Percentiles rank a stretch among this genome's conserved stretches.
Evolutionary conservation across 2,329 filamentous ascomycete species (phyloP).

Genomic region (Penicillium sp.): DNA sequence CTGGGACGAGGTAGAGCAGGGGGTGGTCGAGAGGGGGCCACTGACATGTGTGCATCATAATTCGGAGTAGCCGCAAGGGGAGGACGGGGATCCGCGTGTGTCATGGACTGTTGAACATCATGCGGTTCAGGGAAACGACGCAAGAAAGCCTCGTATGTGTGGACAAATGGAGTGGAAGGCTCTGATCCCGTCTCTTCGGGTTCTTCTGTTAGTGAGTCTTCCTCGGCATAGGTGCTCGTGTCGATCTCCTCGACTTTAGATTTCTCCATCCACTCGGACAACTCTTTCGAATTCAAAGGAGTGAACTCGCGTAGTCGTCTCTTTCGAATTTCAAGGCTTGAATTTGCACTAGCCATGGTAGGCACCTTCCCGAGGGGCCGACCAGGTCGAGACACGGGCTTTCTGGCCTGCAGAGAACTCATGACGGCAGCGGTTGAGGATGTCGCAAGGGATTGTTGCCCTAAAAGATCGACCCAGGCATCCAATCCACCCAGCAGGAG

Average conservation of each 20-base stretch:
- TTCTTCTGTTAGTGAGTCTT: constrained; percentile 41
- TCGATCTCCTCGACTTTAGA: constrained; percentile 65
- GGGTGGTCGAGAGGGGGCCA: constrained; percentile 62
- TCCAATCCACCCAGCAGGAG: constrained; percentile 79
- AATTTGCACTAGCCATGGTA: constrained; percentile 50
- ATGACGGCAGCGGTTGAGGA: constrained; percentile 55
- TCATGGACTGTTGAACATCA: constrained; percentile 58
- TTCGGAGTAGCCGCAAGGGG: constrained; percentile 33
- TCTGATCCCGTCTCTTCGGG: constrained; percentile 47
- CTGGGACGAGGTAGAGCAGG: constrained; percentile 67
- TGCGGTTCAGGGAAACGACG: constrained; percentile 74
- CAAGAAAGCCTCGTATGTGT: constrained; percentile 78
- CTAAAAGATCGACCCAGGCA: constrained; percentile 83
- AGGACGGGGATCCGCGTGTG: constrained; percentile 38
- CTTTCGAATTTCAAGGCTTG: constrained; percentile 55
- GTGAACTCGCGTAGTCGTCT: constrained; percentile 60
- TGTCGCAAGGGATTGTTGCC: constrained; percentile 60
- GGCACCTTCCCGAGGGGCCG: constrained; percentile 54
- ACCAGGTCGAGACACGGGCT: constrained; percentile 38
- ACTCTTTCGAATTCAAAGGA: constrained; percentile 76
- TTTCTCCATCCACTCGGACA: constrained; percentile 74
- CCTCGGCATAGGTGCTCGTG: constrained; percentile 38
- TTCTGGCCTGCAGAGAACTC: constrained; percentile 43
- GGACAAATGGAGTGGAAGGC: constrained; percentile 55
- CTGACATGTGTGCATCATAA: constrained; percentile 51